Evolutionary conservation across 768 basidiomycete genomes (phyloP).

Genomic region (Lactarius indigo): DNA sequence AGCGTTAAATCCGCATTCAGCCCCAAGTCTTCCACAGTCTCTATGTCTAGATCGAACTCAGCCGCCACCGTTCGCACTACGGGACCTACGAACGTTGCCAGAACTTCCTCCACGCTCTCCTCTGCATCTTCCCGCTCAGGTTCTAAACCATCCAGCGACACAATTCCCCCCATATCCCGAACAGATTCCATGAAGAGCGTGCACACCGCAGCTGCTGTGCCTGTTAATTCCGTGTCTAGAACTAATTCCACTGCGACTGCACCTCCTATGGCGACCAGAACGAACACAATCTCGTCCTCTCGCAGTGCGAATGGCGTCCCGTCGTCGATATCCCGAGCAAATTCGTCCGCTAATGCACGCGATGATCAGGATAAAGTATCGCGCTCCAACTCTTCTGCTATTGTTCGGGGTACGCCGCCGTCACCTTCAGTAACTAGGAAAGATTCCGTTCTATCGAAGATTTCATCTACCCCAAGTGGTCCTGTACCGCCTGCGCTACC

Average conservation of each 20-base stretch:
- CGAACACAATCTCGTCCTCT: constrained; percentile 11
- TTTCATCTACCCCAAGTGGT: not conserved
- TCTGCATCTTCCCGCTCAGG: constrained; percentile 2
- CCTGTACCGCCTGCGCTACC: not conserved
- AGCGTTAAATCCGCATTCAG: constrained; percentile 15
- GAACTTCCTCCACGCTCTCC: constrained; percentile 17
- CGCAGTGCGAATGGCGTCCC: not conserved
- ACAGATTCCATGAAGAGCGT: constrained; percentile 14
- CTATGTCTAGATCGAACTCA: constrained; percentile 15
- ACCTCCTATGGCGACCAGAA: constrained; percentile 3
- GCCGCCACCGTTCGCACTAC: constrained; percentile 14
- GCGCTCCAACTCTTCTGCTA: constrained; percentile 14
- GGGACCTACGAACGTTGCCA: not conserved
- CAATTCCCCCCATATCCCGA: constrained; percentile 2
- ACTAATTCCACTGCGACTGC: constrained; percentile 8
- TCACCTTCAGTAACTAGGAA: constrained; percentile 3
- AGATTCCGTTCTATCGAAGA: constrained; percentile 4
- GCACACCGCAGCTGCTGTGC: not conserved
- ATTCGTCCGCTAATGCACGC: constrained; percentile 6
- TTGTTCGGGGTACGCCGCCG: constrained; percentile 2
- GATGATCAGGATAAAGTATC: constrained; percentile 6
- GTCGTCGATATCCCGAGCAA: constrained; percentile 9
- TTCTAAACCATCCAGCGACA: constrained; percentile 1
- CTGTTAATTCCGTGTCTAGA: constrained; percentile 6
- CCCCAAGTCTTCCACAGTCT: constrained; percentile 14